Evolutionary conservation across 1,139 yeast genomes (phyloP).

Genomic region (Saccharomyces pastorianus): DNA sequence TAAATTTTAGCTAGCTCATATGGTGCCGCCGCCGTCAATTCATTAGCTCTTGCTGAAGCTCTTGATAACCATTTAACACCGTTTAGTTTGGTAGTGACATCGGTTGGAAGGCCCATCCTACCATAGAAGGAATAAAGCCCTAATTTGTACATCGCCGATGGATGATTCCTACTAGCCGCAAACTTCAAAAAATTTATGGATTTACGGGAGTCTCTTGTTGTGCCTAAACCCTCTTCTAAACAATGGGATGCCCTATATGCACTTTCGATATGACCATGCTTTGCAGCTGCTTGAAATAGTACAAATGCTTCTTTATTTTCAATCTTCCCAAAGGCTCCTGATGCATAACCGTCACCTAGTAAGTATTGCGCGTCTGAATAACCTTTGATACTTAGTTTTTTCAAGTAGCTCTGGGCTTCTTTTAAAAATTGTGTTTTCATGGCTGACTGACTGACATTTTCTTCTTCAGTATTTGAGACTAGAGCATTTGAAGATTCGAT

Average conservation of each 20-base stretch:
- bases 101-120: slow-evolving; percentile 70
- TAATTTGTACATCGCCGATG: slow-evolving; percentile 89
- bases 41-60: slow-evolving; percentile 77
- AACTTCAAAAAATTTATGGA: slow-evolving; percentile 76
- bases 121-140: slow-evolving; percentile 82
- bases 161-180: slow-evolving; percentile 87
- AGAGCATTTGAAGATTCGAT: slow-evolving; percentile 34
- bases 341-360: slow-evolving; percentile 77
- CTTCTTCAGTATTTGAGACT: slow-evolving; percentile 2
- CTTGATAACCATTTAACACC: slow-evolving; percentile 92
- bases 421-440: slow-evolving; percentile 47
- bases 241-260: slow-evolving; percentile 89
- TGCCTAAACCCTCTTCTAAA: slow-evolving; percentile 89
- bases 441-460: slow-evolving; percentile 13
- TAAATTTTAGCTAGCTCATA: slow-evolving; percentile 83
- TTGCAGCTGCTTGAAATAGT: slow-evolving; percentile 82
- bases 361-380: slow-evolving; percentile 86
- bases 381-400: slow-evolving; percentile 70
- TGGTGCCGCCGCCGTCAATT: slow-evolving; percentile 84
- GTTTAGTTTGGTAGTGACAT: slow-evolving; percentile 62
- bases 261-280: slow-evolving; percentile 84
- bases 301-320: slow-evolving; percentile 70
- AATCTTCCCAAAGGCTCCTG: slow-evolving; percentile 80
- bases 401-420: slow-evolving; percentile 68
- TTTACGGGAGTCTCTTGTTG: slow-evolving; percentile 78